Base-by-base conservation (phyloP, 768 basidiomycete species). In the Boletus sensibilis region DNA sequence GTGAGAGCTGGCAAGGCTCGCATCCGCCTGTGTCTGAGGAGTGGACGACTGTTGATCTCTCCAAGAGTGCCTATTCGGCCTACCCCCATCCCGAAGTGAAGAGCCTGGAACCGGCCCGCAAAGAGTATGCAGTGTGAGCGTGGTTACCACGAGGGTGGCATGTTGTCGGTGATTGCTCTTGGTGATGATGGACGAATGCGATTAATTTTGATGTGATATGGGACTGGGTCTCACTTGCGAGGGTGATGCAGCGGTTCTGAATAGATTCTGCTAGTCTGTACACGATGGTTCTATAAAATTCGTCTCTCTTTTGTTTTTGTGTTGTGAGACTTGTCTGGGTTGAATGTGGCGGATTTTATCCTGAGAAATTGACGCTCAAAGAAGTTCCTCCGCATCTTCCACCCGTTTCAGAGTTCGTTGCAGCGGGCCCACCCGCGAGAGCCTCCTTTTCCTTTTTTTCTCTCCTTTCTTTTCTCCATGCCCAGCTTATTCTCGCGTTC, bases 401-500 rank as follows among this genome's bases (percentile, higher is more conserved):
- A 47, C 23, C 29, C 47, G 54, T 59, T 58, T 59, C 63, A 56
- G 55, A 59, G 68, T 51, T 61, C 65, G 54, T 62, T 55, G 52
- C 62, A 53, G 13, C 49, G 56, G 51, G 25, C 55, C 23, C 35
- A 47, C 11, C 53, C 56, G 51, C 64, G 45, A 44, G 47, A 33
- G 40, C 40, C 38, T 38, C 52, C 23, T 56, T 39, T 27, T 45
- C 49, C 16, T 34, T 29, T 35, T 40, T 42, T 47, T 20, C 23
- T 43, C n/a, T 53, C 37, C 31, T 41, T 31, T 21, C 43, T 51
- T 52, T 54, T 60, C 65, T 71, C 79, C 74, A 88, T 89, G 87
- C 86, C 82, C 76, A 86, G 83, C 72, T 68, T 88, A 74, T 89
- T 89, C 74, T 87, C 87, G 69, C 83, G 87, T 63, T 69, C 83